Base-by-base conservation (phyloP, 179 eudicot species). In the Beta macrorhiza region DNA sequence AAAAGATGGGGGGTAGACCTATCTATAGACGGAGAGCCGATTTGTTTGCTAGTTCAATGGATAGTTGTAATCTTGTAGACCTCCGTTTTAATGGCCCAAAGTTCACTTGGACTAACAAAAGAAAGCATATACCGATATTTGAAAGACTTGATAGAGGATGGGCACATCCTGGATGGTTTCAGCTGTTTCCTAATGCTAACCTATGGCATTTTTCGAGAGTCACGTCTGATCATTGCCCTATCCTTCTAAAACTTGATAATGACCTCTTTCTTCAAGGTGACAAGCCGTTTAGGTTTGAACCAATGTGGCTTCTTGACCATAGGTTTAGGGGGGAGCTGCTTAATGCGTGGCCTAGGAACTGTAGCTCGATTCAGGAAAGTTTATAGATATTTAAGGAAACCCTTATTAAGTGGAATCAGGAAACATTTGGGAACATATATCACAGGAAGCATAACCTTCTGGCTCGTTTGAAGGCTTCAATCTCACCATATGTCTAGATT, bases 341-440 rank as follows among this genome's bases (percentile, higher is more conserved):
- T 2, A 1, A 1, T 37, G 2, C 2, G 42, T 37, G 42, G 42
- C 42, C 42, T 37, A 37, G 3, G 2, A 1, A 1, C 2, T 37
- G 2, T 37, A 37, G 42, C 2, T 37, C 42, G 3, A 0, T 37
- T 2, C 2, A 37, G 22, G 5, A 1, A 15, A 59, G 2, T 2
- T 2, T 15, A 19, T 0, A 5, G 2, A 5, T 7, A 0, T n/a
- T 19, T 4, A 6, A 0, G 7, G 3, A n/a, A 10, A n/a, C 15
- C 1, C 20, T 62, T 9, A 10, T 5, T 0, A 3, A 62, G 0
- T 62, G 67, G 67, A 62, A 62, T 7, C 1, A 12, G 0, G 0
- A 5, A 6, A 22, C 1, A 5, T 20, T 62, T 20, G 67, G 67
- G 11, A 62, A 62, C 2, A 20, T 62, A 0, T 62, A 62, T 20